Evolutionary conservation across 1,284 basidiomycete genomes (phyloP).

Genomic region (Abortiporus biennis): DNA sequence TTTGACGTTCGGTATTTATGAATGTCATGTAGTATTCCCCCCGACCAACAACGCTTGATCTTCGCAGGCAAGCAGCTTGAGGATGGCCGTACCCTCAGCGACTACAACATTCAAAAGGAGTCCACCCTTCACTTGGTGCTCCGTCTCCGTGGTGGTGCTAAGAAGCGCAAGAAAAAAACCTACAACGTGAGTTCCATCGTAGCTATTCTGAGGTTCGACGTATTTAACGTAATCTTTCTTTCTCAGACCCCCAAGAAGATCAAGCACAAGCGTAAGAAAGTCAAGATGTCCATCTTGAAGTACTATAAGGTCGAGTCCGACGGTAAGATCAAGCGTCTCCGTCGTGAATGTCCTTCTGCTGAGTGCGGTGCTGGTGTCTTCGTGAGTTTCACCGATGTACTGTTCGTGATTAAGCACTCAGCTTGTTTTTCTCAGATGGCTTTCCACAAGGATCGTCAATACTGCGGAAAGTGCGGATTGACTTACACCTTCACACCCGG

Average conservation of each 20-base stretch:
- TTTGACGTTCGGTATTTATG: not conserved
- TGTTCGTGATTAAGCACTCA: slow-evolving; percentile 2
- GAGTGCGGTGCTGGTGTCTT: slow-evolving; percentile 96
- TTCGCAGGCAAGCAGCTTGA: slow-evolving; percentile 99
- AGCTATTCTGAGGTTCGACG: not conserved
- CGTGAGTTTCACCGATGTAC: slow-evolving; percentile 41
- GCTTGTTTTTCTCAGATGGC: slow-evolving; percentile 63
- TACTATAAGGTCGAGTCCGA: slow-evolving; percentile 99
- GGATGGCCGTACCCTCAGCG: slow-evolving; percentile 85
- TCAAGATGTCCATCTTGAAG: slow-evolving; percentile 99
- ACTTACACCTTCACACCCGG: slow-evolving; percentile 87
- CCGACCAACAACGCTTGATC: slow-evolving; percentile 96
- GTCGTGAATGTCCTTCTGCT: slow-evolving; percentile 90
- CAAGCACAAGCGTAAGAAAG: slow-evolving; percentile 99
- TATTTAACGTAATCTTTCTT: slow-evolving; percentile 5
- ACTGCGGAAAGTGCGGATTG: slow-evolving; percentile 91
- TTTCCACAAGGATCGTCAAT: slow-evolving; percentile 93
- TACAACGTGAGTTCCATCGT: slow-evolving; percentile 63
- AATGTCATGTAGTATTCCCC: slow-evolving; percentile 64
- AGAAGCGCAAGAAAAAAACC: slow-evolving; percentile 99
- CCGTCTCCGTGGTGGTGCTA: slow-evolving; percentile 92
- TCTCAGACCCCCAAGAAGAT: slow-evolving; percentile 96
- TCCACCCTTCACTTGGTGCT: slow-evolving; percentile 95
- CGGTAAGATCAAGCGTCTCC: slow-evolving; percentile 98
- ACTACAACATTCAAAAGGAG: slow-evolving; percentile 97